Evolutionary conservation across 805 yeast genomes (phyloP).

Genomic region (Teunomyces gatunensis): DNA sequence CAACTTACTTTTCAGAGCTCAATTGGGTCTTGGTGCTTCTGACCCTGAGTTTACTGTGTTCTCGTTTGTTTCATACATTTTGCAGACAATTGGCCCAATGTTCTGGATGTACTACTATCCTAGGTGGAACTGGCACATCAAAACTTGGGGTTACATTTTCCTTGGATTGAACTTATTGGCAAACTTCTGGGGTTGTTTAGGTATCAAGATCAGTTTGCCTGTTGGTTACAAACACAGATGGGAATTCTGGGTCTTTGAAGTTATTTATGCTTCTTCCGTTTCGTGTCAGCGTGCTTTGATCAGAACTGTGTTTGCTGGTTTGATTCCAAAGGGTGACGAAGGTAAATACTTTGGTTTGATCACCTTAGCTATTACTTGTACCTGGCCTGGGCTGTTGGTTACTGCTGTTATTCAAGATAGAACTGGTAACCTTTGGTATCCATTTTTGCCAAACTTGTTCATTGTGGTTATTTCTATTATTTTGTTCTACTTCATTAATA

Average conservation of each 20-base stretch:
- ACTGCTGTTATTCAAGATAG: constrained; percentile 40
- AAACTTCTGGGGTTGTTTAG: constrained; percentile 40
- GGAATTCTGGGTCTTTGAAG: constrained; percentile 42
- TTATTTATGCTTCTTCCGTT: constrained; percentile 30
- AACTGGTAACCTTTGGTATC: constrained; percentile 34
- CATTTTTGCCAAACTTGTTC: constrained; percentile 35
- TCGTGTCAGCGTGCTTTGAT: constrained; percentile 36
- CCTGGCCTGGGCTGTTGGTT: constrained; percentile 40
- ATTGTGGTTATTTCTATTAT: constrained; percentile 23
- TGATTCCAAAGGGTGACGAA: constrained; percentile 42
- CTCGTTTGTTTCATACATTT: constrained; percentile 33
- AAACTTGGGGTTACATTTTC: constrained; percentile 36
- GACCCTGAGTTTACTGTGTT: constrained; percentile 40
- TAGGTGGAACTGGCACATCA: constrained; percentile 19
- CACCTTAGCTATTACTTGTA: constrained; percentile 39
- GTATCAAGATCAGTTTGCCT: constrained; percentile 20
- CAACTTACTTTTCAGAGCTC: constrained; percentile 35
- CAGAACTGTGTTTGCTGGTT: constrained; percentile 33
- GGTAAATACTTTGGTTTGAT: constrained; percentile 42
- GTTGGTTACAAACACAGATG: constrained; percentile 41
- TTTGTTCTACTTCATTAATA: constrained; percentile 25
- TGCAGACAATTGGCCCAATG: constrained; percentile 33
- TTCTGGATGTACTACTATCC: constrained; percentile 38
- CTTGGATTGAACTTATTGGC: constrained; percentile 27
- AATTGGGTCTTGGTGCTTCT: constrained; percentile 37